Evolutionary conservation across 2,329 filamentous ascomycete species (phyloP).

Genomic region (Furcasterigmium furcatum): DNA sequence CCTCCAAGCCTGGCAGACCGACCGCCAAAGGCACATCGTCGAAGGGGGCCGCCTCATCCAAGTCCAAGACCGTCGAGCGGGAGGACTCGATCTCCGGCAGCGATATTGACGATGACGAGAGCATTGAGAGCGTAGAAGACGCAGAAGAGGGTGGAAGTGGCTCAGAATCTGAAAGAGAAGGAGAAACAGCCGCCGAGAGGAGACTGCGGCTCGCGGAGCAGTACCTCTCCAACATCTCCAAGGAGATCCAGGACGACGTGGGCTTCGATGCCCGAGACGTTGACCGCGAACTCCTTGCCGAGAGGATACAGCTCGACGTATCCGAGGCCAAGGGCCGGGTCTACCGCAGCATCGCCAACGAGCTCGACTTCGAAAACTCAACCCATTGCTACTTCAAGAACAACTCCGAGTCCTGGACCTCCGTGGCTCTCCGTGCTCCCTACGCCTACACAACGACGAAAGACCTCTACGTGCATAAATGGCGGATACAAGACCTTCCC

Average conservation of each 20-base stretch:
- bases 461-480: slow-evolving; percentile 82
- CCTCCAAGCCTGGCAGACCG: slow-evolving; percentile 40
- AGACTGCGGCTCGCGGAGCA: slow-evolving; percentile 83
- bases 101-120: slow-evolving; percentile 66
- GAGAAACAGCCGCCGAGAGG: slow-evolving; percentile 86
- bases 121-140: slow-evolving; percentile 32
- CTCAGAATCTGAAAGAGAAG: slow-evolving; percentile 68
- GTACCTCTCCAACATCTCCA: slow-evolving; percentile 81
- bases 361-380: slow-evolving; percentile 67
- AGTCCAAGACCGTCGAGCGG: slow-evolving; percentile 40
- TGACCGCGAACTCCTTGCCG: slow-evolving; percentile 87
- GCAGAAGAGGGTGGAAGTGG: slow-evolving; percentile 43
- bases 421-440: slow-evolving; percentile 73
- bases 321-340: slow-evolving; percentile 88
- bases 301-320: slow-evolving; percentile 86
- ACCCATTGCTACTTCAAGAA: slow-evolving; percentile 72
- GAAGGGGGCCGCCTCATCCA: slow-evolving; percentile 17
- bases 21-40: slow-evolving; percentile 33
- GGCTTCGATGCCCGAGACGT: slow-evolving; percentile 95
- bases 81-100: slow-evolving; percentile 86
- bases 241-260: slow-evolving; percentile 74
- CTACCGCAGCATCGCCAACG: slow-evolving; percentile 74
- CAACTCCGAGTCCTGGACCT: slow-evolving; percentile 75
- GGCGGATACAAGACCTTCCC: slow-evolving; percentile 71
- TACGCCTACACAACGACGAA: slow-evolving; percentile 88